Conservation (phyloP, 257 asterid species). For the Nicotiana undulata region DNA sequence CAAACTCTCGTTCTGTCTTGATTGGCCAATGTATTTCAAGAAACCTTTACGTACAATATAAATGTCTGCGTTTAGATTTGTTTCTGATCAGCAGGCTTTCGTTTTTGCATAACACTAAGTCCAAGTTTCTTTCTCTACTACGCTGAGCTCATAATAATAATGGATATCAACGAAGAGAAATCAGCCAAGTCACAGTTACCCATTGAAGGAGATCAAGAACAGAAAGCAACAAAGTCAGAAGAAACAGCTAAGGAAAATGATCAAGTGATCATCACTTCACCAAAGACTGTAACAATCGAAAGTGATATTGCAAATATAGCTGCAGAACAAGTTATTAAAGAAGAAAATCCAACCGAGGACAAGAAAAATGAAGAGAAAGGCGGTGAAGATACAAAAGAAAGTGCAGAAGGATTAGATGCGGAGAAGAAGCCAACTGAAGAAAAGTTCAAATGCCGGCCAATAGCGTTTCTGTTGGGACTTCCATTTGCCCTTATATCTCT, state of each 20-base stretch:
- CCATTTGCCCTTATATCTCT: constrained; percentile 72
- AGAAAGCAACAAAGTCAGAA: neutral
- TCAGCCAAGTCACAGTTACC: neutral
- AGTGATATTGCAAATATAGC: neutral
- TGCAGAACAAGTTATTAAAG: neutral
- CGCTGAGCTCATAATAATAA: neutral
- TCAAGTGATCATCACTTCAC: neutral
- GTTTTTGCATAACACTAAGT: neutral
- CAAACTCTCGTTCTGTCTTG: neutral
- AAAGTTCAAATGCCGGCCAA: constrained; percentile 26
- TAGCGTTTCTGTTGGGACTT: constrained; percentile 47
- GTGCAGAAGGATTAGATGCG: neutral
- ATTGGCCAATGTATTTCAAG: neutral
- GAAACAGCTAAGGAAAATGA: neutral
- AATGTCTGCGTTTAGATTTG: neutral
- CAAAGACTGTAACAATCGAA: neutral
- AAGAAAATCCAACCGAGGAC: neutral
- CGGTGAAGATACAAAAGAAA: neutral
- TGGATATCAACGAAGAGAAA: neutral
- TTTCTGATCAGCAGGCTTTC: neutral
- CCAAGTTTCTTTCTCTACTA: neutral
- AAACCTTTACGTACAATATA: neutral
- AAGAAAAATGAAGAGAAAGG: neutral
- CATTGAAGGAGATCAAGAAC: neutral
- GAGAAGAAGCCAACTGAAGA: constrained; percentile 1